Base-by-base conservation (phyloP, 371 early-diverging fungal genomes). In the Mortierella sp. region DNA sequence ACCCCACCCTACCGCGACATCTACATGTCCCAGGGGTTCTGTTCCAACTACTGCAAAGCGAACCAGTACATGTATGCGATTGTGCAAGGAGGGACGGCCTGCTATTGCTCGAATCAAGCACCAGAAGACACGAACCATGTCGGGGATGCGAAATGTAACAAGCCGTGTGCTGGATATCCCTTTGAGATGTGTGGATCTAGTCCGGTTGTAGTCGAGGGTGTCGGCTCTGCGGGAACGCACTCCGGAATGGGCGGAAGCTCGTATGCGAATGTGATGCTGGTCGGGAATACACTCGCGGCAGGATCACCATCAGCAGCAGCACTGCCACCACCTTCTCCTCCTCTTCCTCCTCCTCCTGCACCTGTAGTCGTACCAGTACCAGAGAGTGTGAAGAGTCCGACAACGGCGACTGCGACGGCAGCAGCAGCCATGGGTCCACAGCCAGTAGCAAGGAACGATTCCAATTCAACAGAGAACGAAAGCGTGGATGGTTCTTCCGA, bases 11-110 rank as follows among this genome's bases (percentile, higher is more conserved):
- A 24, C 47, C 58, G 40, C 11, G 81, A 80, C 16, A 80, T 76
- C 44, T 80, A 70, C 74, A 80, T 80, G 81, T 76, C 81, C 9
- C 77, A 76, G 22, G 81, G 77, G 2, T 50, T 63, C 4, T 80
- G 81, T 45, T 48, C 39, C 37, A 63, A 70, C 11, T 70, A 71
- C 37, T 80, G 81, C 68, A 69, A 73, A 29, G 52, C 63, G 22
- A 64, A 24, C 41, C 65, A 73, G n/a, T 66, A 34, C 43, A 5
- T 41, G 37, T 77, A 74, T 39, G 77, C 77, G 4, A 65, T 77
- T 55, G 37, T 64, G 0, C 16, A 31, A 19, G 68, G 44, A 16
- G 82, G 82, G 5, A 67, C 68, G 4, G 50, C 52, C 1, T 81
- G 82, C 29, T 68, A 26, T 45, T 81, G 82, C 26, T 68, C 76